Conservation (phyloP, 1,284 basidiomycete species). For the Paramarasmius palmivorus region DNA sequence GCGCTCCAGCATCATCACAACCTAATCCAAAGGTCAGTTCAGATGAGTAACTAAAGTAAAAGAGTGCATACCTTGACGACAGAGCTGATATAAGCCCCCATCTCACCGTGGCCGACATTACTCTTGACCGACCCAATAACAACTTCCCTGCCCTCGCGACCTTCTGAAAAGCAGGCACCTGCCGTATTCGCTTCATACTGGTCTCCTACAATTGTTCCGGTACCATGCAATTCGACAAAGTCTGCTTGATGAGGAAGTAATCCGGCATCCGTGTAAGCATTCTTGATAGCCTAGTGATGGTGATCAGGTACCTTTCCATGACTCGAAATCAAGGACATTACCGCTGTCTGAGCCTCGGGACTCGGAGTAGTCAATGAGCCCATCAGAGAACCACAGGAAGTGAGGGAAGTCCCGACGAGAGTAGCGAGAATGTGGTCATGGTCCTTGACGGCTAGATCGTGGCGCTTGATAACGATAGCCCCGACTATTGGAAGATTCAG, state of each 20-base stretch:
- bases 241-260: neutral
- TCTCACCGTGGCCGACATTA: conserved; percentile 7
- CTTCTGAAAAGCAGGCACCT: conserved; percentile 6
- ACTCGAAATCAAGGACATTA: neutral
- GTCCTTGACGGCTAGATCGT: neutral
- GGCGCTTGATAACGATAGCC: neutral
- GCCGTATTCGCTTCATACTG: neutral
- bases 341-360: conserved; percentile 1
- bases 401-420: neutral
- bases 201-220: conserved; percentile 3
- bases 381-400: conserved; percentile 3
- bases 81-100: conserved; percentile 6
- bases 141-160: conserved; percentile 1
- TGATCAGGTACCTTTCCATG: neutral
- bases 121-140: conserved; percentile 6
- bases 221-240: conserved; percentile 1
- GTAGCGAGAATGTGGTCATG: conserved; percentile 2
- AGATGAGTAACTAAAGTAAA: neutral
- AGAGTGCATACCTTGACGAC: neutral
- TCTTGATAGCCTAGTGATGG: neutral
- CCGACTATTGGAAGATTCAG: neutral
- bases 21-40: conserved; percentile 1
- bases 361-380: conserved; percentile 3
- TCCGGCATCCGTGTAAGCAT: conserved; percentile 2
- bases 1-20: conserved; percentile 20